Evolutionary conservation across 1,139 yeast genomes (phyloP), one percentile per base, ranked within the genome.

Genomic region (Debaryomyces coudertii): DNA sequence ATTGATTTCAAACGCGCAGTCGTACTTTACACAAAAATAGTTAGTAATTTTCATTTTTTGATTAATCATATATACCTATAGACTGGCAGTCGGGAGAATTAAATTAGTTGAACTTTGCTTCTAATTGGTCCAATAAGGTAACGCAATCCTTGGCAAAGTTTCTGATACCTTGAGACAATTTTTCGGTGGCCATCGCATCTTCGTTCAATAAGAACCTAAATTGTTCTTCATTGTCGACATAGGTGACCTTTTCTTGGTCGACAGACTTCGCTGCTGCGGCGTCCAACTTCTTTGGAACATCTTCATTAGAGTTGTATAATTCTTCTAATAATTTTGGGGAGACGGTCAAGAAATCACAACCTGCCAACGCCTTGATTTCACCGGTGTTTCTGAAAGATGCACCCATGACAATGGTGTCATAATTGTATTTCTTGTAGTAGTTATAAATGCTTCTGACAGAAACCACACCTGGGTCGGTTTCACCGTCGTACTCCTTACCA

Each of bases 351-450:
- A 76, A 95, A 72, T 93, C 99, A 68, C 90, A 87, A 72, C 99
- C 99, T 54, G 99, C 98, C 63, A 93, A 82, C 60, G 95, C 96
- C 76, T 86, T 87, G 76, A 93, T 90, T 79, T 93, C 99, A 58
- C 95, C 97, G 56, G 80, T 76, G 81, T 92, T 95, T 85, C 99
- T 92, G 92, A 93, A 93, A 50, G 98, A 92, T 53, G 99, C 99
- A 74, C 99, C 99, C 99, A 93, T 93, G 66, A 93, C 99, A 69
- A 93, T 92, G 73, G 99, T 93, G 65, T 93, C 80, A 85, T 93
- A 93, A 60, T 86, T 95, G 73, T 72, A 90, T 80, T 93, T 93
- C 85, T 93, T 93, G 88, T 93, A 93, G 86, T 93, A 93, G 87
- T 92, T 88, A 89, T 71, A 93, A 71, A 93, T 93, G 52, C 67